Conservation (phyloP, 768 basidiomycete genomes). For the Leucocoprinus birnbaumii region DNA sequence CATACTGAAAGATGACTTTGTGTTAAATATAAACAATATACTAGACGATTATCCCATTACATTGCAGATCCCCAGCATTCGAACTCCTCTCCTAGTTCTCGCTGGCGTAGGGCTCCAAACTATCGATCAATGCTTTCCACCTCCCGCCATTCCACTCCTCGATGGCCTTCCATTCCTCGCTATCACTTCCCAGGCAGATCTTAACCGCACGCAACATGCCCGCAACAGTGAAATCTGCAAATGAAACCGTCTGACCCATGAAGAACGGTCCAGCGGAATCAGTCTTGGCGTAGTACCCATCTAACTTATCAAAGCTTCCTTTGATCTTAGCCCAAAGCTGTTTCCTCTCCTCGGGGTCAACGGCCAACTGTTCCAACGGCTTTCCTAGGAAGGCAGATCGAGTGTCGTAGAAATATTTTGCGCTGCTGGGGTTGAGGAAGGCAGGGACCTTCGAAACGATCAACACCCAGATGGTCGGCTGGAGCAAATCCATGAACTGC, state of each 20-base stretch:
- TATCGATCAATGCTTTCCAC: conserved; percentile 18
- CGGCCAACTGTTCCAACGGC: not conserved
- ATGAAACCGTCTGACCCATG: conserved; percentile 16
- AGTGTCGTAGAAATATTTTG: conserved; percentile 2
- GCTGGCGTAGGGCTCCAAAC: conserved; percentile 10
- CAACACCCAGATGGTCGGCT: not conserved
- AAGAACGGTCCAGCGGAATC: not conserved
- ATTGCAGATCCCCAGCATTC: too few relatives aligned
- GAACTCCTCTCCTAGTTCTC: not conserved
- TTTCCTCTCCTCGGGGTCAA: not conserved
- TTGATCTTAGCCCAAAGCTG: conserved; percentile 7
- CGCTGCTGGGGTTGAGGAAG: conserved; percentile 1
- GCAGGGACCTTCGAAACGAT: not conserved
- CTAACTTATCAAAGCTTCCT: not conserved
- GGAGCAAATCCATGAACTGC: not conserved
- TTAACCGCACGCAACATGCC: conserved; percentile 19
- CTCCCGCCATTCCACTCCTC: conserved; percentile 19
- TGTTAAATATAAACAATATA: too few relatives aligned
- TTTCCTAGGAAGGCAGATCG: conserved; percentile 5
- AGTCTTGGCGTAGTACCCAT: conserved; percentile 2
- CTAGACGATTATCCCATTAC: too few relatives aligned
- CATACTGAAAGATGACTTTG: too few relatives aligned
- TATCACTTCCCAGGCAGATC: conserved; percentile 19
- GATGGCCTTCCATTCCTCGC: conserved; percentile 22
- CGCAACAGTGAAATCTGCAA: conserved; percentile 24